Conservation (phyloP, 495 filamentous ascomycete species). For the Neurospora terricola region DNA sequence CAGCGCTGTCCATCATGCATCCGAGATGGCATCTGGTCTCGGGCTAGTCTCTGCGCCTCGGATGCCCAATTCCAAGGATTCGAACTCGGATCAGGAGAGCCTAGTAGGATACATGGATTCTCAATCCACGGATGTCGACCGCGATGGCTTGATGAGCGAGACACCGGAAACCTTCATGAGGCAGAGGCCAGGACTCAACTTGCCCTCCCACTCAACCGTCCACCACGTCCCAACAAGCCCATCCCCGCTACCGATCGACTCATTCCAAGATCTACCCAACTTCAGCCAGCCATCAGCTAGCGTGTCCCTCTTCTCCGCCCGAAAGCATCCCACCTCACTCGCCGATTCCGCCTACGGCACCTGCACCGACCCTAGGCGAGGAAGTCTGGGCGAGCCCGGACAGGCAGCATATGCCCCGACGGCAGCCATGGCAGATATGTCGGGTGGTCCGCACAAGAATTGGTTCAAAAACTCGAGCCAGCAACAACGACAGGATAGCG, state of each 20-base stretch:
- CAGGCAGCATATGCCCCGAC: background rate
- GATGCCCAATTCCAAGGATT: background rate
- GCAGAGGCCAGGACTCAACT: constrained; percentile 17
- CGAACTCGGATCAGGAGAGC: constrained; percentile 11
- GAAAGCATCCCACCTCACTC: constrained; percentile 10
- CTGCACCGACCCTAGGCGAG: constrained; percentile 11
- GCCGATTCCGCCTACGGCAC: constrained; percentile 18
- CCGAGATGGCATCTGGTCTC: background rate
- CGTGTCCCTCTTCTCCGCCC: background rate
- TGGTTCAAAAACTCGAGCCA: background rate
- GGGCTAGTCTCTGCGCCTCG: background rate
- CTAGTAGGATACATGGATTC: constrained; percentile 23
- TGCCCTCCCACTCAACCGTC: constrained; percentile 15
- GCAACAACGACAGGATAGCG: background rate
- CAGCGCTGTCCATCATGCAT: background rate
- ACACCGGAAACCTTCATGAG: constrained; percentile 14
- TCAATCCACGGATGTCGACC: constrained; percentile 20
- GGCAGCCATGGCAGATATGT: background rate
- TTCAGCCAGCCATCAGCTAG: background rate
- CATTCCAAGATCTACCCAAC: background rate
- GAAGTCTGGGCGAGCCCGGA: constrained; percentile 12
- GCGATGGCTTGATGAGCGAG: constrained; percentile 20
- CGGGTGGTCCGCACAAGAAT: background rate
- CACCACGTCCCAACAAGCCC: constrained; percentile 22
- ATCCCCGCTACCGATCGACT: constrained; percentile 4